A percentile compares a stretch with the other conserved stretches of the same genome.
Conservation (phyloP, 1,284 basidiomycete genomes). For the Tylopilus sp. region DNA sequence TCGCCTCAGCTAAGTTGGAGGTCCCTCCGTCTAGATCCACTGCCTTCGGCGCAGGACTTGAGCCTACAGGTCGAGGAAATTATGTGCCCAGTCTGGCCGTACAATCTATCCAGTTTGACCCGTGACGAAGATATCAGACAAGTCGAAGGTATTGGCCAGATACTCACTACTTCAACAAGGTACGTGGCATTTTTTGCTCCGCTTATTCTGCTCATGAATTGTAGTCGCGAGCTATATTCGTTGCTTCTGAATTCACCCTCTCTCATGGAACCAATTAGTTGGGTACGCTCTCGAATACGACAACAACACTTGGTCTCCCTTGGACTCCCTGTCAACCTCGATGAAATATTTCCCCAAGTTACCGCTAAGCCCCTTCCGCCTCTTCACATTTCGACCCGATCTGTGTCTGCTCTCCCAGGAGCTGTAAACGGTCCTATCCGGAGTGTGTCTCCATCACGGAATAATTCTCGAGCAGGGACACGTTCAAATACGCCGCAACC, state of each 20-base stretch:
- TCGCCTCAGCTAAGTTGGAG: constrained; percentile 52
- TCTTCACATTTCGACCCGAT: constrained; percentile 78
- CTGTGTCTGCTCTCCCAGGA: constrained; percentile 72
- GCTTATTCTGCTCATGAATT: constrained; percentile 27
- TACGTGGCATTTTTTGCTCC: constrained; percentile 33
- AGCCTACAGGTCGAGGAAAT: constrained; percentile 61
- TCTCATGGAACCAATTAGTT: constrained; percentile 77
- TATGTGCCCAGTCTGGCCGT: constrained; percentile 61
- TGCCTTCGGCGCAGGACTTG: constrained; percentile 56
- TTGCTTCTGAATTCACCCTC: constrained; percentile 61
- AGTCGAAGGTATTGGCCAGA: constrained; percentile 74
- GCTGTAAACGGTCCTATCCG: constrained; percentile 43
- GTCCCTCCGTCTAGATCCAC: constrained; percentile 61
- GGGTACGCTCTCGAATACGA: constrained; percentile 85
- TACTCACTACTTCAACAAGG: constrained; percentile 73
- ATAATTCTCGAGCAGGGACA: constrained; percentile 41
- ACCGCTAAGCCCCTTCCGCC: constrained; percentile 70
- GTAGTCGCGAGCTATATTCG: constrained; percentile 74
- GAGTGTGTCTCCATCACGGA: constrained; percentile 39
- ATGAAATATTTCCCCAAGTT: constrained; percentile 80
- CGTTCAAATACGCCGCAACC: constrained; percentile 59
- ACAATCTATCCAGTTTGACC: constrained; percentile 49
- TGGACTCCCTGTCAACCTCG: constrained; percentile 89
- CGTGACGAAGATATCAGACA: constrained; percentile 75
- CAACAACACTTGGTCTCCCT: constrained; percentile 85